Evolutionary conservation across 495 filamentous ascomycete species (phyloP), one percentile per base, ranked within the genome.

Genomic region (Aspergillus affinis): DNA sequence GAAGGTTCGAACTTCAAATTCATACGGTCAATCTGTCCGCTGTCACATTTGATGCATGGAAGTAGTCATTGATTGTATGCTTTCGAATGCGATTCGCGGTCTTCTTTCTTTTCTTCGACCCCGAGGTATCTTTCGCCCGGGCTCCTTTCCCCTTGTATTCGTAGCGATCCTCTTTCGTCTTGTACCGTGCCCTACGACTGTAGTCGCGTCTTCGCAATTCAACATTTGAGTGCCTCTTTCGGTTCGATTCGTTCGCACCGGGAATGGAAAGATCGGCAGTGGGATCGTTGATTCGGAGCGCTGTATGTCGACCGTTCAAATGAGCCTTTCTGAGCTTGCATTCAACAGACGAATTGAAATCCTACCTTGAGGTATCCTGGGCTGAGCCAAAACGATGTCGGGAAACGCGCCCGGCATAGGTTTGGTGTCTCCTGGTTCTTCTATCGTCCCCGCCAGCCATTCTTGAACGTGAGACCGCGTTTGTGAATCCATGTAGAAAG

Each of bases 21-120:
- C 80, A 66, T 75, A 90, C 87, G 18, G 87, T 91, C 54, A 90
- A 75, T 44, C 89, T 82, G 8, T 83, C 77, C 48, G 77, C 78
- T 18, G 80, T 71, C 20, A 92, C 83, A 64, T 87, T 88, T 27
- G 84, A 74, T 47, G 87, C 87, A 17, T 79, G 75, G 62, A 91
- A 92, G 26, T 80, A 78, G 50, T 84, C 78, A 66, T 88, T 83
- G 12, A 90, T 72, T 23, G 81, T 75, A 60, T 71, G 73, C 53
- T 77, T 82, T 36, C 68, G 68, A 54, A 64, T 71, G 32, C 62
- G 70, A 52, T 72, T 71, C 56, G 74, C 68, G 12, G 54, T 36
- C 45, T 69, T 72, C n/a, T 51, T 60, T 30, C 64, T 86, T 68
- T 59, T 81, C 46, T 72, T 78, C 65, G 60, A 55, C 36, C 54